Base-by-base conservation (phyloP, 2,329 filamentous ascomycete genomes). In the Trichoderma cornu-damae region DNA sequence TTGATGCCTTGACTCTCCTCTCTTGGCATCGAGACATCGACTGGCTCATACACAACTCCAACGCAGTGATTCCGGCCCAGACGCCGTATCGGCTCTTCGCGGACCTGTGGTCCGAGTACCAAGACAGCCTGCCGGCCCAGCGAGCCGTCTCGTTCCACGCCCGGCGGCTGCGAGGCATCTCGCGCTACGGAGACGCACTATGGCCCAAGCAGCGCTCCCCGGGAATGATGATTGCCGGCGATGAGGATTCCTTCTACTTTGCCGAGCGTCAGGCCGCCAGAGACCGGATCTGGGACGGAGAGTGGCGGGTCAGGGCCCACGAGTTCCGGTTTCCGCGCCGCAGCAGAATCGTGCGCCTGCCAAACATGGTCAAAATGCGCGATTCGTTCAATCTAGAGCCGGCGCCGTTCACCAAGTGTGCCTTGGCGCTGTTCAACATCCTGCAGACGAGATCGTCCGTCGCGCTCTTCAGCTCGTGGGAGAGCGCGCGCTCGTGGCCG, bases 401-500 rank as follows among this genome's bases (percentile, higher is more conserved):
- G 0, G 64, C 67, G 0, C 55, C 70, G 0, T 68, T 73, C 20
- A 60, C 69, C 2, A 69, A 70, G 49, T 64, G 68, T 1, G 70
- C 69, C 2, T 55, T 74, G 5, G 46, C 66, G 1, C 32, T 74
- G 0, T 71, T 73, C 65, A 73, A 72, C 28, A 63, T 67, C 1
- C 53, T 70, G 1, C 66, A 69, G 40, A 73, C 71, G 1, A 63
- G 66, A 1, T 62, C 65, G 0, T 63, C 65, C 1, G 65, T 69
- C 16, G 69, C 72, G 2, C 40, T 73, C 1, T 70, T 73, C 62
- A 70, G 58, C 28, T 66, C 67, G 1, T 72, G 69, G 69, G 68
- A 72, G 46, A 66, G 67, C 16, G 68, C 65, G 1, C 66, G 72
- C 4, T 67, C 69, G 1, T 74, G 72, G 72, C 72, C 72, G 0